These are phyloP conservation scores for Yamadazyma philogaea DNA, from an alignment of 805 yeast genomes.

Conservation along the genomic window DNA sequence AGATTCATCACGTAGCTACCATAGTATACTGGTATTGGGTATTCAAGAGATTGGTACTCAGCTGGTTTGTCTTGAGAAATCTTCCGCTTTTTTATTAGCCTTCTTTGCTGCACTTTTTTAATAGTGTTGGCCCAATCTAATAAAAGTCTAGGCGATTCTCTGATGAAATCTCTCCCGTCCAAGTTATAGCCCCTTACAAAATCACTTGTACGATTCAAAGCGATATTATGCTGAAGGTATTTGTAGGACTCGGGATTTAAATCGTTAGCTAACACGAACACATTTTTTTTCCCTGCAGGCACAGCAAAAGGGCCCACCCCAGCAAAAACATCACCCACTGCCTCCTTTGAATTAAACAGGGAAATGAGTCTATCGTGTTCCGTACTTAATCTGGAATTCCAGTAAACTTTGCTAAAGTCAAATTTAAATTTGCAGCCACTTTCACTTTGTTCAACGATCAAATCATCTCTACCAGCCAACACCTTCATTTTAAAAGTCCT, in stretches of 20 bases:
- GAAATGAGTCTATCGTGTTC: conserved; percentile 83
- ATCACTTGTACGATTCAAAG: conserved; percentile 55
- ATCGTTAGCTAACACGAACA: conserved; percentile 86
- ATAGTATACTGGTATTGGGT: conserved; percentile 51
- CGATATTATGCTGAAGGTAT: conserved; percentile 64
- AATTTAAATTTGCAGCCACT: conserved; percentile 81
- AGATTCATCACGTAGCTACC: conserved; percentile 90
- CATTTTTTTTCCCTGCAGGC: conserved; percentile 86
- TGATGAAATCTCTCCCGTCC: conserved; percentile 84
- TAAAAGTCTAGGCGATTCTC: conserved; percentile 52
- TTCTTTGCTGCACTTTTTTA: conserved; percentile 32
- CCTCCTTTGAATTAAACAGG: conserved; percentile 60
- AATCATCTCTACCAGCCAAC: conserved; percentile 77
- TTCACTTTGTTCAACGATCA: conserved; percentile 82
- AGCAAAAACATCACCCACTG: conserved; percentile 93
- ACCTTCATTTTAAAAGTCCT: conserved; percentile 94
- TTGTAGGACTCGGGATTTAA: conserved; percentile 83
- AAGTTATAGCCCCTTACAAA: conserved; percentile 63
- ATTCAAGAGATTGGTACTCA: conserved; percentile 15
- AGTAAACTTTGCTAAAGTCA: conserved; percentile 91
- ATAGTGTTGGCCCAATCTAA: conserved; percentile 40
- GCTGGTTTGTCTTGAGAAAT: conserved; percentile 37
- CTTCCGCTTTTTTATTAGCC: conserved; percentile 36
- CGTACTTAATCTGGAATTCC: conserved; percentile 94
- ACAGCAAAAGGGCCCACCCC: conserved; percentile 99